Percentiles rank a stretch among this genome's conserved stretches.
These are phyloP conservation scores for Aspergillus tanneri DNA, from an alignment of 2,329 filamentous ascomycete genomes.

Conservation along the genomic window DNA sequence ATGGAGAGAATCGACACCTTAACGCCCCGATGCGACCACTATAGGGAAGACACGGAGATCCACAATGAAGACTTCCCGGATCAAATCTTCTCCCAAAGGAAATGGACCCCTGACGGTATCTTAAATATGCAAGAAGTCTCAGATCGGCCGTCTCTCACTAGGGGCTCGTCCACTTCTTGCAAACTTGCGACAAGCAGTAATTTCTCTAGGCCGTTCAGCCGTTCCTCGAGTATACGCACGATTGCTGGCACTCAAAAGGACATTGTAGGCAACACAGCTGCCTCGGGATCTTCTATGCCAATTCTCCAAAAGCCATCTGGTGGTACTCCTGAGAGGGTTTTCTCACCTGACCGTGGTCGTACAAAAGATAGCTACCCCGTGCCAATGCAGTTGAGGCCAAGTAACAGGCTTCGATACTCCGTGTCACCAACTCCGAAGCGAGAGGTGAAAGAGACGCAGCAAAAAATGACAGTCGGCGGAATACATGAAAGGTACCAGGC, in stretches of 20 bases:
- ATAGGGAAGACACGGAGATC: constrained; percentile 42
- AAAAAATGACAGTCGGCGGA: constrained; percentile 22
- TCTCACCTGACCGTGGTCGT: constrained; percentile 4
- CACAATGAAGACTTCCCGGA: constrained; percentile 23
- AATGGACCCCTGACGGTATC: background rate
- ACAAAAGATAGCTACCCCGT: constrained; percentile 4
- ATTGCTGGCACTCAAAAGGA: constrained; percentile 17
- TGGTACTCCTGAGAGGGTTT: background rate
- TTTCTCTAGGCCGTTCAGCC: constrained; percentile 40
- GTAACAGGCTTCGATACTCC: constrained; percentile 21
- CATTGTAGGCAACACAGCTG: background rate
- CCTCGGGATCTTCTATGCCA: constrained; percentile 7
- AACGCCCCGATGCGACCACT: constrained; percentile 33
- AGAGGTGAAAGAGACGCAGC: constrained; percentile 13
- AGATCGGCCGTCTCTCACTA: background rate
- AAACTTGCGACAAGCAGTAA: constrained; percentile 27
- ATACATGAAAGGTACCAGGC: constrained; percentile 25
- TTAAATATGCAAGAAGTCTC: background rate
- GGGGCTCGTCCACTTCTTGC: background rate
- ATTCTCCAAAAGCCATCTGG: constrained; percentile 1
- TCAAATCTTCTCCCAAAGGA: constrained; percentile 3
- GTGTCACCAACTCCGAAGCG: constrained; percentile 36
- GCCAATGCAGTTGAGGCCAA: constrained; percentile 25
- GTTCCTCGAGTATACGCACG: constrained; percentile 31
- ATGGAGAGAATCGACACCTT: constrained; percentile 33